Base-by-base conservation (phyloP, 257 asterid species). In the Scutellaria galericulata region DNA sequence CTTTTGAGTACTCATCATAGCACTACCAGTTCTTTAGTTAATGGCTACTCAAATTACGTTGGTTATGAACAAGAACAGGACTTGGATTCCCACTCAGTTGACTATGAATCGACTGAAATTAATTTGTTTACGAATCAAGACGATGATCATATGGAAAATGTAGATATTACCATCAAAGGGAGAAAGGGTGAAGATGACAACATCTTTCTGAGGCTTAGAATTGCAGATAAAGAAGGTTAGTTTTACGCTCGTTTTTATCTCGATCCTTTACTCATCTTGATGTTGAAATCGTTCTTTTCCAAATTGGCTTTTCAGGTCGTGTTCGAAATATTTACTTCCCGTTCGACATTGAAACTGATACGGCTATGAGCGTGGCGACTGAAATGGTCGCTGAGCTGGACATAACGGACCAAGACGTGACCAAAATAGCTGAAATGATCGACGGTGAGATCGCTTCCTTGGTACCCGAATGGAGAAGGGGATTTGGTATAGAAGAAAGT, bases 331-430 rank as follows among this genome's bases (percentile, higher is more conserved):
- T 93, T 31, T 89, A 90, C 81, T 93, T 93, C 82, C 90, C 96
- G 1, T 93, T 93, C 11, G 95, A 90, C 75, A 69, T 87, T 45
- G 95, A 88, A 74, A 66, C 59, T 5, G 98, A 93, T 73, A 83
- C 96, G 27, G 95, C 95, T 9, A 64, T 86, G 18, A 90, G 85
- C 18, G 98, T 93, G 2, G 97, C 97, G 0, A 79, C 90, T 9
- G 98, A 93, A 80, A 93, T 93, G 98, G 91, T 93, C 44, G 86
- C 87, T 1, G 98, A 93, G 86, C 27, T 93, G 82, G 97, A 90
- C 81, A 86, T 93, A 60, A 90, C 88, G 0, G 93, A 93, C 62
- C 97, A 90, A 80, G 96, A 90, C 12, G 93, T 87, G 79, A 83
- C 84, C 9, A 86, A 84, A 66, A 93, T 93, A 79, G 92, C 96